phyloP scores from a whole-genome alignment of 768 basidiomycete species.

The Lentinula lateritia region DNA sequence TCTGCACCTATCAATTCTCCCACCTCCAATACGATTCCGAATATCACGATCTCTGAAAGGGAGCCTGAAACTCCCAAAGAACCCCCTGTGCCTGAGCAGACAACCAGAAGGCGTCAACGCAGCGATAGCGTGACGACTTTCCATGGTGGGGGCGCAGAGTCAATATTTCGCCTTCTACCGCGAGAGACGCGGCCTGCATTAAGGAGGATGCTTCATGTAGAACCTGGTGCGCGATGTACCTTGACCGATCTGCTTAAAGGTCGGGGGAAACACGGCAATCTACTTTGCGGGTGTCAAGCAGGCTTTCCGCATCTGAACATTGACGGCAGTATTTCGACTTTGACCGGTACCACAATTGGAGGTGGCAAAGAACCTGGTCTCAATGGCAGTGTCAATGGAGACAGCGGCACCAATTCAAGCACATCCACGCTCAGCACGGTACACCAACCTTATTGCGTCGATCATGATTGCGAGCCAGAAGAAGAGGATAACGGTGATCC shows the following conservation, averaged over 20 bases:
- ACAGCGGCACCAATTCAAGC: slow-evolving; percentile 9
- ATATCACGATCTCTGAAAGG: neutral
- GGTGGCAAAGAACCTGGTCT: slow-evolving; percentile 21
- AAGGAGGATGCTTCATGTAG: slow-evolving; percentile 90
- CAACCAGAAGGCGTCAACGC: slow-evolving; percentile 25
- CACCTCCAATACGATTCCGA: neutral
- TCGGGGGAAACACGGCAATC: slow-evolving; percentile 61
- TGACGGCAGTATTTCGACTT: neutral
- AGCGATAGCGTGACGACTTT: slow-evolving; percentile 58
- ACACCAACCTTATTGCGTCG: slow-evolving; percentile 34
- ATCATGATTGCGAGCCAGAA: slow-evolving; percentile 60
- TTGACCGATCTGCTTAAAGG: slow-evolving; percentile 88
- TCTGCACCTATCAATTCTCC: neutral
- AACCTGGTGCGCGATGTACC: slow-evolving; percentile 85
- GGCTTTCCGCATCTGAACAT: neutral
- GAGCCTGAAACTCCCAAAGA: slow-evolving; percentile 9
- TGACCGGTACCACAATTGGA: slow-evolving; percentile 8
- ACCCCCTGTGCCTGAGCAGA: slow-evolving; percentile 18
- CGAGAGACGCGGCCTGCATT: slow-evolving; percentile 88
- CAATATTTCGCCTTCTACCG: slow-evolving; percentile 93
- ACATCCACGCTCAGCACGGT: neutral
- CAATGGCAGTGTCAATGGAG: slow-evolving; percentile 31
- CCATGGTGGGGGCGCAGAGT: slow-evolving; percentile 76
- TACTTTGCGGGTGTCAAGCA: slow-evolving; percentile 70
- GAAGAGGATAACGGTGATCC: slow-evolving; percentile 81